A percentile compares a stretch with the other conserved stretches of the same genome.
These are phyloP conservation scores for Metschnikowia chrysomelidarum DNA, from an alignment of 805 yeast species.

Conservation along the genomic window DNA sequence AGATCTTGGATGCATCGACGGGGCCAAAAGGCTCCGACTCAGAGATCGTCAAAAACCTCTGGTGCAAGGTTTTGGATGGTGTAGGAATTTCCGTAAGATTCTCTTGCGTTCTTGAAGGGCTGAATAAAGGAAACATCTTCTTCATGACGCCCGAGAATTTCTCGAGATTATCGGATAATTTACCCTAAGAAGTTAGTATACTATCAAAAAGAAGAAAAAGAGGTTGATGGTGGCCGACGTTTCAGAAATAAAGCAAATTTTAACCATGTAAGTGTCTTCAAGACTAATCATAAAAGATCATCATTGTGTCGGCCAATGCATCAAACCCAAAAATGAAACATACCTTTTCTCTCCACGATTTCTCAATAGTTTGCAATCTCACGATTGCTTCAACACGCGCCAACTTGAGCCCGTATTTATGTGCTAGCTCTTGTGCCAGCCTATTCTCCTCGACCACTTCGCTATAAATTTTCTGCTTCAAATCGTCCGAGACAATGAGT, in stretches of 20 bases:
- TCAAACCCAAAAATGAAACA: constrained; percentile 30
- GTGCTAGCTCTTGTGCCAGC: constrained; percentile 71
- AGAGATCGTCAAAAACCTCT: constrained; percentile 83
- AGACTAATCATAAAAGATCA: constrained; percentile 73
- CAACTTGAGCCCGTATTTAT: constrained; percentile 73
- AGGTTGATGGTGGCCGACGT: background rate
- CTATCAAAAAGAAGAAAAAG: background rate
- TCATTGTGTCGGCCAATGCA: constrained; percentile 17
- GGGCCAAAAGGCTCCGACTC: constrained; percentile 97
- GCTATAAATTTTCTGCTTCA: constrained; percentile 58
- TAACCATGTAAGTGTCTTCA: constrained; percentile 67
- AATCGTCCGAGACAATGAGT: constrained; percentile 51
- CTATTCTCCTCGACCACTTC: constrained; percentile 53
- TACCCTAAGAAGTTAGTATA: constrained; percentile 45
- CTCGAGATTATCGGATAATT: constrained; percentile 53
- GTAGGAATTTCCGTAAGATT: constrained; percentile 93
- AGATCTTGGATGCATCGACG: constrained; percentile 84
- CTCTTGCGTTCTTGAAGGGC: constrained; percentile 48
- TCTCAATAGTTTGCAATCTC: constrained; percentile 63
- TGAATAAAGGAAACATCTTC: constrained; percentile 77
- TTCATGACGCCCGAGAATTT: constrained; percentile 63
- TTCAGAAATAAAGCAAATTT: constrained; percentile 24
- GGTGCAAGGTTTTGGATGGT: constrained; percentile 76
- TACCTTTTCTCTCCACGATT: constrained; percentile 58
- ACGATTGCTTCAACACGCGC: constrained; percentile 89